A percentile compares a stretch with the other conserved stretches of the same genome.
These are phyloP conservation scores for Aspergillus proliferans DNA, from an alignment of 2,329 filamentous ascomycete genomes.

Conservation along the genomic window DNA sequence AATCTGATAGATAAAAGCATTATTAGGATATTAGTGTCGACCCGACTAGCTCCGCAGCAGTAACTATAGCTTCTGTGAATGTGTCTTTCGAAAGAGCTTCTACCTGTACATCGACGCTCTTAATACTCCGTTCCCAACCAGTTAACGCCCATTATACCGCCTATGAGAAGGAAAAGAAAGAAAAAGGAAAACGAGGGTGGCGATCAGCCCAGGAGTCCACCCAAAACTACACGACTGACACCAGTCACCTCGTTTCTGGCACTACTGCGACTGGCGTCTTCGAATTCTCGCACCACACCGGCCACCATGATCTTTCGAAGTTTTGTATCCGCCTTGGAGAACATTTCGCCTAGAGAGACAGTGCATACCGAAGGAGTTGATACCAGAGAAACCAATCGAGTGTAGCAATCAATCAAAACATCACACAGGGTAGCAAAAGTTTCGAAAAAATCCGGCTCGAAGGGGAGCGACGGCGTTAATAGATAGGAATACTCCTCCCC, in stretches of 20 bases:
- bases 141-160: neutral
- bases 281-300: slow-evolving; percentile 84
- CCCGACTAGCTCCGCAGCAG: neutral
- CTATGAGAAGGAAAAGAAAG: neutral
- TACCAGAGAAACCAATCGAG: slow-evolving; percentile 67
- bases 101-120: too few species aligned
- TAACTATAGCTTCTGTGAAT: too few species aligned
- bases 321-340: slow-evolving; percentile 79
- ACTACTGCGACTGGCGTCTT: slow-evolving; percentile 71
- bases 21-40: neutral
- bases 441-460: slow-evolving; percentile 95
- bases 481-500: slow-evolving; percentile 86
- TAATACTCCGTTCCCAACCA: too few species aligned
- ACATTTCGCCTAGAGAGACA: slow-evolving; percentile 69
- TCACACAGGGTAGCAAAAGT: slow-evolving; percentile 95
- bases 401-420: slow-evolving; percentile 88
- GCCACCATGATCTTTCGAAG: slow-evolving; percentile 85
- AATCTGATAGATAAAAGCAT: neutral
- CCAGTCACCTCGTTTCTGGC: slow-evolving; percentile 76
- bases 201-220: slow-evolving; percentile 62
- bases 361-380: slow-evolving; percentile 68
- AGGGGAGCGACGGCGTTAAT: slow-evolving; percentile 84
- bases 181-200: neutral
- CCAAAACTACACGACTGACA: slow-evolving; percentile 81
- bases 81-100: too few species aligned